A percentile compares a stretch with the other conserved stretches of the same genome.
These are phyloP conservation scores for Barnettozyma populi DNA, from an alignment of 805 yeast species.

Conservation along the genomic window DNA sequence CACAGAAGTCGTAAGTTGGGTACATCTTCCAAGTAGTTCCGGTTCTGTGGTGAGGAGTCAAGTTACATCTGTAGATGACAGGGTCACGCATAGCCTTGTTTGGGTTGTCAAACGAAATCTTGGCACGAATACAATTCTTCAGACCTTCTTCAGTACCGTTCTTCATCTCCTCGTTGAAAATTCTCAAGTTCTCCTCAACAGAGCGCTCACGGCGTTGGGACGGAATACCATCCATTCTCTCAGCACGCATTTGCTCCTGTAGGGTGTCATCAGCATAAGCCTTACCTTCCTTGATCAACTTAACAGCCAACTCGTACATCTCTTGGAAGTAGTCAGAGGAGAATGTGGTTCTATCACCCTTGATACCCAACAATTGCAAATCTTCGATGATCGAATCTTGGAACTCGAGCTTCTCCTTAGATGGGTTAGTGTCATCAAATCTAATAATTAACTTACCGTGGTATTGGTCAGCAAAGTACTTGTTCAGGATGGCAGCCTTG, in stretches of 20 bases:
- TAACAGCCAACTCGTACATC: constrained; percentile 82
- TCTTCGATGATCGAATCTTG: constrained; percentile 94
- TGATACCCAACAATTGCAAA: constrained; percentile 81
- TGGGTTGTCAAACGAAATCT: constrained; percentile 83
- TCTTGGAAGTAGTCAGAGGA: constrained; percentile 90
- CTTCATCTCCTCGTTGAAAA: constrained; percentile 89
- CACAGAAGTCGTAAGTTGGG: constrained; percentile 99
- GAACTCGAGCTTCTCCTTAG: constrained; percentile 92
- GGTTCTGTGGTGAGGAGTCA: constrained; percentile 97
- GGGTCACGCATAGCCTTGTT: constrained; percentile 98
- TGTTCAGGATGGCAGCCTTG: constrained; percentile 94
- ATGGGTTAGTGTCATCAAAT: constrained; percentile 97
- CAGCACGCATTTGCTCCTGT: constrained; percentile 93
- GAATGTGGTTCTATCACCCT: constrained; percentile 82
- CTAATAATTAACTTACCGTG: constrained; percentile 95
- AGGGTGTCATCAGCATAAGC: constrained; percentile 98
- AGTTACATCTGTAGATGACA: constrained; percentile 93
- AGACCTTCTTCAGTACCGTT: constrained; percentile 90
- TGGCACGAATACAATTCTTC: constrained; percentile 92
- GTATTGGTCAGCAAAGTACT: constrained; percentile 92
- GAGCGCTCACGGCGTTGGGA: constrained; percentile 88
- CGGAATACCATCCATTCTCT: constrained; percentile 96
- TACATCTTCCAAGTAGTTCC: constrained; percentile 91
- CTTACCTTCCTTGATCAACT: constrained; percentile 89
- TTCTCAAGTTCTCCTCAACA: constrained; percentile 83